Evolutionary conservation across 2,329 filamentous ascomycete genomes (phyloP).

Genomic region (Neurospora sp.): DNA sequence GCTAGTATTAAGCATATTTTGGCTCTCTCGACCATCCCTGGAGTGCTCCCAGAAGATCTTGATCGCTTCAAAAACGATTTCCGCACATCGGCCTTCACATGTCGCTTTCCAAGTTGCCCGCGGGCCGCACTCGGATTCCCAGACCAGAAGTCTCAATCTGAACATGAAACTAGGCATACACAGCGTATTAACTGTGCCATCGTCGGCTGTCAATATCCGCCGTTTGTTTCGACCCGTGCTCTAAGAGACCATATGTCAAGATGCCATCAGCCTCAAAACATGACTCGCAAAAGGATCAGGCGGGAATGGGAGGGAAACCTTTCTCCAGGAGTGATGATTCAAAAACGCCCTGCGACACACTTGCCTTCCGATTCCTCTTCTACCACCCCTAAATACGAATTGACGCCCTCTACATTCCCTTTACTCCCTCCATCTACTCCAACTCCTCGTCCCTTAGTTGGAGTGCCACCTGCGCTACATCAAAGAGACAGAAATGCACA

Average conservation of each 20-base stretch:
- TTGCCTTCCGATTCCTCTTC: too few species aligned
- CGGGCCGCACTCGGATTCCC: slow-evolving; percentile 13
- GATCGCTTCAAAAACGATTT: slow-evolving; percentile 11
- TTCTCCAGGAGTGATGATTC: background rate
- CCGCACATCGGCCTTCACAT: slow-evolving; percentile 7
- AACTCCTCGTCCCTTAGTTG: too few species aligned
- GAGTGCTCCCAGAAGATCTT: slow-evolving; percentile 4
- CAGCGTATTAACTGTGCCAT: slow-evolving; percentile 1
- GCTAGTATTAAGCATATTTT: slow-evolving; percentile 3
- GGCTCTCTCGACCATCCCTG: background rate
- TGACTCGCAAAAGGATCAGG: background rate
- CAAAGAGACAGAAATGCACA: too few species aligned
- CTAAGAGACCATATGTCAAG: background rate
- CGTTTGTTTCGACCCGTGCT: background rate
- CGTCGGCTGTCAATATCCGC: slow-evolving; percentile 7
- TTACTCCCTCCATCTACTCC: too few species aligned
- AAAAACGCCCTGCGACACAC: too few species aligned
- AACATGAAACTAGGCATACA: slow-evolving; percentile 12
- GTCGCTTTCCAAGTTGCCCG: slow-evolving; percentile 13
- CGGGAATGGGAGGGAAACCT: accelerated
- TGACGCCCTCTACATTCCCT: too few species aligned
- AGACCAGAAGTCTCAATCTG: background rate
- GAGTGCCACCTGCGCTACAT: too few species aligned
- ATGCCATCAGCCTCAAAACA: background rate
- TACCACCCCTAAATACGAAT: too few species aligned